Base-by-base conservation (phyloP, 441 rosid genomes). In the Jatropha podagrica region DNA sequence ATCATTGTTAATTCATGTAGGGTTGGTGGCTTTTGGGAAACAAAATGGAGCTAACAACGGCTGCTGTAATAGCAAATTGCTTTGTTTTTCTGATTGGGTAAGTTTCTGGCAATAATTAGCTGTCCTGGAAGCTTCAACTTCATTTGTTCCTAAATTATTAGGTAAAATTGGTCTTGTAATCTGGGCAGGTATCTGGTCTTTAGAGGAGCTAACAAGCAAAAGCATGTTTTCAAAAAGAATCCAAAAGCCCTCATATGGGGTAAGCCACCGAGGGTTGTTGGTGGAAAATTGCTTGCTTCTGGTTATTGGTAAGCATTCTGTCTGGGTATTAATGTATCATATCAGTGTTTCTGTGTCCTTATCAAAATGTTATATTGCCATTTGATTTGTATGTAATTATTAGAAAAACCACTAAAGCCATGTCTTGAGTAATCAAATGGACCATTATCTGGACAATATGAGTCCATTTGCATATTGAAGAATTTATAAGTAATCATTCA, bases 11-110 rank as follows among this genome's bases (percentile, higher is more conserved):
- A 49, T 68, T 18, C 83, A 65, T 82, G 46, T 71, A 91, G 98
- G 97, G 94, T 51, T 95, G 99, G 96, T 92, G 99, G 99, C 94
- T 95, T 80, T 79, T 92, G 88, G 80, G 76, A 76, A 92, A 95
- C 81, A 84, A 84, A 68, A 94, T 89, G 82, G 87, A 93, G 79
- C 81, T 88, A 77, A 88, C 92, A 59, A 83, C 81, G 68, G 85
- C 83, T 68, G 90, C 89, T 27, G 82, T 83, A 4, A 63, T 92
- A 51, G 90, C 88, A 78, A 82, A 89, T 81, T 88, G 91, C 84
- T 70, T 88, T 11, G 83, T 88, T 69, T 92, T 93, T 83, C 77
- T 91, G 74, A 82, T 88, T 15, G 97, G 98, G 98, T 93, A 85
- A 91, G 66, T 79, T 76, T 68, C 61, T 66, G 51, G 23, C 74